Percentiles rank a stretch among this genome's conserved stretches.
Evolutionary conservation across 2,329 filamentous ascomycete genomes (phyloP).

Genomic region (Diplodia corticola): DNA sequence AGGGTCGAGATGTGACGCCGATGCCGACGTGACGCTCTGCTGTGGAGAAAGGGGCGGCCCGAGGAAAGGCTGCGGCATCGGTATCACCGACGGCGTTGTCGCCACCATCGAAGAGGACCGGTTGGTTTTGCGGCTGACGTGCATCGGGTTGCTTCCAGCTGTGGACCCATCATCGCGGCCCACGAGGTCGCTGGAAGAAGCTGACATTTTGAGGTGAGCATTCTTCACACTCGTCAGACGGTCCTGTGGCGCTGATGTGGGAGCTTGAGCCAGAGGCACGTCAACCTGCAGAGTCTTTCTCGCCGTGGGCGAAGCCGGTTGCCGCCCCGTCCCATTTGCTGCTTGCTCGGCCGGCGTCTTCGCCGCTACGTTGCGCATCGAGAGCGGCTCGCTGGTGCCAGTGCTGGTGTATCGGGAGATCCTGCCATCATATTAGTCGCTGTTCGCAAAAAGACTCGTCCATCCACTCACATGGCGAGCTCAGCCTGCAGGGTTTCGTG

Average conservation of each 20-base stretch:
- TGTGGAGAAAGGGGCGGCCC: constrained; percentile 26
- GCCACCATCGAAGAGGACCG: constrained; percentile 21
- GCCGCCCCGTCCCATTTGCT: not conserved
- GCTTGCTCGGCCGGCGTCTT: constrained; percentile 32
- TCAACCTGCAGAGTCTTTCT: constrained; percentile 43
- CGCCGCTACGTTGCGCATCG: constrained; percentile 37
- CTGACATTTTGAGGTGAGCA: constrained; percentile 29
- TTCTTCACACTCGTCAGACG: constrained; percentile 22
- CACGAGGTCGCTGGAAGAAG: constrained; percentile 8
- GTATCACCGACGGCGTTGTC: constrained; percentile 6
- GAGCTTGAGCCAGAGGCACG: constrained; percentile 31
- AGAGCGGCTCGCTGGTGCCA: constrained; percentile 36
- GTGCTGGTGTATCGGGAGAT: constrained; percentile 46
- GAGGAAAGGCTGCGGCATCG: constrained; percentile 21
- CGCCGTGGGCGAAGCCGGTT: constrained; percentile 40
- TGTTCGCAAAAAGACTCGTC: not conserved
- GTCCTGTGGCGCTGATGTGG: constrained; percentile 33
- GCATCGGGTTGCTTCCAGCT: not conserved
- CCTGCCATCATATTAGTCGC: constrained; percentile 26
- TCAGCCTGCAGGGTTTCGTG: constrained; percentile 85
- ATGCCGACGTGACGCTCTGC: constrained; percentile 30
- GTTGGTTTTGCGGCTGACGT: not conserved
- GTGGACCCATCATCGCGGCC: not conserved
- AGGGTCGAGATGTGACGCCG: constrained; percentile 41
- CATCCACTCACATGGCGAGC: constrained; percentile 70